Percentiles rank a stretch among this genome's conserved stretches.
Evolutionary conservation across 148 eudicot genomes (phyloP).

Genomic region (Gaultheria prostrata): DNA sequence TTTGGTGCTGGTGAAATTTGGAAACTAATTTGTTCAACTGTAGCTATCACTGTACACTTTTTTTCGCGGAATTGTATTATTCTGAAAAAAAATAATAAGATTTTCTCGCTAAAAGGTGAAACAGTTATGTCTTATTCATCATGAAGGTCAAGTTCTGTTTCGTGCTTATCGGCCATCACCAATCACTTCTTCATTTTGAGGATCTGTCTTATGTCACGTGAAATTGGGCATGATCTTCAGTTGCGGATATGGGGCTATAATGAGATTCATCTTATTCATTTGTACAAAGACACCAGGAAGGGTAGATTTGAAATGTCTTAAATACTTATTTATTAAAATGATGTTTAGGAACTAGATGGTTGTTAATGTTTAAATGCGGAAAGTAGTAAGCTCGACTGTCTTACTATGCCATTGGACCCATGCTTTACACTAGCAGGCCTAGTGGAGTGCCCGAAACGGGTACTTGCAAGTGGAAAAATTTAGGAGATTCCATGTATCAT

Average conservation of each 20-base stretch:
- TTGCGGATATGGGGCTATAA: neutral
- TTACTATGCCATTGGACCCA: neutral
- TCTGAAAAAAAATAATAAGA: neutral
- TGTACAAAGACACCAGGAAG: neutral
- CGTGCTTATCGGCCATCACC: neutral
- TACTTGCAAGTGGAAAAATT: neutral
- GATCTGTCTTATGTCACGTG: neutral
- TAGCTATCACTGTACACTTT: neutral
- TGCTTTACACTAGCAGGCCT: neutral
- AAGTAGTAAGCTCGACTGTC: neutral
- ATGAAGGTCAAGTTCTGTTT: neutral
- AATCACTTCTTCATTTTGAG: neutral
- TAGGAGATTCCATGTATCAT: neutral
- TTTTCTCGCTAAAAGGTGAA: neutral
- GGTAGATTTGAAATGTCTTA: neutral
- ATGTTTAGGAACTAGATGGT: neutral
- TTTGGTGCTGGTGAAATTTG: neutral
- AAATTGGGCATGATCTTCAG: neutral
- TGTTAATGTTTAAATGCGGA: neutral
- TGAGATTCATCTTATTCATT: neutral
- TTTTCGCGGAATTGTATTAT: neutral
- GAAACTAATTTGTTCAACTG: neutral
- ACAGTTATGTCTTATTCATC: constrained; percentile 2
- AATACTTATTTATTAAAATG: neutral
- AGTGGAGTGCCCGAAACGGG: neutral